A percentile compares a stretch with the other conserved stretches of the same genome.
These are phyloP conservation scores for Glonium stellatum DNA, from an alignment of 495 filamentous ascomycete species.

Conservation along the genomic window DNA sequence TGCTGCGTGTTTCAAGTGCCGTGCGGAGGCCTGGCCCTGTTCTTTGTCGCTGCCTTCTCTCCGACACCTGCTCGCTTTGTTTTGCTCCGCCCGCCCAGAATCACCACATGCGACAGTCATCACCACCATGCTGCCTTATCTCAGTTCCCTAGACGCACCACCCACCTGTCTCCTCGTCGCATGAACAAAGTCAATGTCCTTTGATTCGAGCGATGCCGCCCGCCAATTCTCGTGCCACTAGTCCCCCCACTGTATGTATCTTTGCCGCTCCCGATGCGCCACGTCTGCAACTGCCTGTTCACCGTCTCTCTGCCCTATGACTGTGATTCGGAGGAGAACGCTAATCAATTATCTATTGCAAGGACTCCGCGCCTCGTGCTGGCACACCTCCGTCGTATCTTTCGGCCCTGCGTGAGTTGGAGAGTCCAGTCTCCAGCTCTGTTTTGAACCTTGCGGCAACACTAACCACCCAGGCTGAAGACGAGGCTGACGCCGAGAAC, in stretches of 20 bases:
- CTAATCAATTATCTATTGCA: conserved; percentile 6
- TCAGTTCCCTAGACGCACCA: neutral
- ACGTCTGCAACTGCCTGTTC: neutral
- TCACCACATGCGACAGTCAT: conserved; percentile 5
- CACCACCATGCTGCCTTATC: conserved; percentile 8
- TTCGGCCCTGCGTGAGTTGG: conserved; percentile 33
- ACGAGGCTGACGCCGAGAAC: conserved; percentile 45
- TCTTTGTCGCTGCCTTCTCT: conserved; percentile 9
- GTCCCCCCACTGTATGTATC: conserved; percentile 16
- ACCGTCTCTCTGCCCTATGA: neutral
- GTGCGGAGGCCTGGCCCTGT: neutral
- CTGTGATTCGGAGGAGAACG: neutral
- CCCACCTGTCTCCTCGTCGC: neutral
- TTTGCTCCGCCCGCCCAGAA: neutral
- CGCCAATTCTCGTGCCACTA: conserved; percentile 21
- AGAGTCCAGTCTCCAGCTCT: conserved; percentile 35
- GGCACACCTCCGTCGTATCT: conserved; percentile 32
- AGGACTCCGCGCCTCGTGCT: conserved; percentile 22
- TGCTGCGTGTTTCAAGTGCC: neutral
- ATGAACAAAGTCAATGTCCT: neutral
- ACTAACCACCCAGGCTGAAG: conserved; percentile 42
- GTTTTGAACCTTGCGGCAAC: conserved; percentile 44
- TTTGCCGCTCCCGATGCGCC: neutral
- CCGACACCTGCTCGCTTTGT: neutral
- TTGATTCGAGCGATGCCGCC: conserved; percentile 20